Base-by-base conservation (phyloP, 805 yeast genomes). In the Candida cerambycidarum region DNA sequence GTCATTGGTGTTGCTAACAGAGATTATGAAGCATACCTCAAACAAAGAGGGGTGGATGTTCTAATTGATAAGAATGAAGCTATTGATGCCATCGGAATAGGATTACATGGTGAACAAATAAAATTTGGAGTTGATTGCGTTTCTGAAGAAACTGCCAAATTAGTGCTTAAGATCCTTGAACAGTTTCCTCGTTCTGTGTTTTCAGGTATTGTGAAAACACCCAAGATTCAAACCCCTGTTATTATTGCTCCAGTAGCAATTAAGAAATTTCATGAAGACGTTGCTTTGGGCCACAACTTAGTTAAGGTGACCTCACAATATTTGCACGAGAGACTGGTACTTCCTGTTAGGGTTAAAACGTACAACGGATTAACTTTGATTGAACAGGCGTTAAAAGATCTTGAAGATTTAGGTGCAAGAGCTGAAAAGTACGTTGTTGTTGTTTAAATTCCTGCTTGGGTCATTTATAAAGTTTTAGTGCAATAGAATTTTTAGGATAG, bases 81-180 rank as follows among this genome's bases (percentile, higher is more conserved):
- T 2, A 35, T 46, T 5, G 61, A 56, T 2, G 44, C 44, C 14
- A 53, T 58, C 8, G 21, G 36, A 1, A 13, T 17, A 3, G 23
- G 63, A 8, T 11, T 32, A 5, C 53, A 48, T 12, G 50, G 52
- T 11, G 53, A 54, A 11, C 61, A 63, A 8, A 40, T 69, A 3
- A 55, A 58, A 16, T 62, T 55, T 46, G 77, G 71, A n/a, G 61
- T 71, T 33, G 76, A 73, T 50, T 69, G 73, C 42, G 70, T 71
- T 14, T 71, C 76, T 2, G 69, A 65, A 41, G 62, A 64, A 30
- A 69, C 73, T 8, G 62, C 76, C 2, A 54, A 57, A 5, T 39
- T 47, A 5, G 59, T 71, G 2, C 44, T 65, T 8, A 55, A 56
- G n/a, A 45, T 69, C 2, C 42, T 69, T 28, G 23, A 52, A 13